Percentiles rank a stretch among this genome's conserved stretches.
phyloP scores from a whole-genome alignment of 78 protist genomes.

The Dictyostelium firmibasis region DNA sequence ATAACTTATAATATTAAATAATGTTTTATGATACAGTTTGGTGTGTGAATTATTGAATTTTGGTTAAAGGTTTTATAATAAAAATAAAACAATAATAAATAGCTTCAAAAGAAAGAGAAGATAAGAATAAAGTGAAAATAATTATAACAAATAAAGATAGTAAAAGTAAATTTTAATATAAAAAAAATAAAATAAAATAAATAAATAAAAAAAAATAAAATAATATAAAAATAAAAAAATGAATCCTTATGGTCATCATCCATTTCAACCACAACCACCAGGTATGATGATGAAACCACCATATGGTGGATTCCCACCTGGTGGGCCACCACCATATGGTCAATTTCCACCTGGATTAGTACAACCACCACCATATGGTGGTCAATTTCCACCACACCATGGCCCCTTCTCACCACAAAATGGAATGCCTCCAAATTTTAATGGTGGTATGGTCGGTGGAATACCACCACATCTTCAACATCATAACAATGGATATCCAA shows the following conservation, averaged over 20 bases:
- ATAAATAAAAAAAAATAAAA: neutral
- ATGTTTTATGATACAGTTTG: neutral
- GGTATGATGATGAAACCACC: constrained; percentile 21
- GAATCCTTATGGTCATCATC: constrained; percentile 17
- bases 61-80: too few relatives aligned
- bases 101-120: neutral
- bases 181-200: neutral
- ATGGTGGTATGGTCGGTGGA: neutral
- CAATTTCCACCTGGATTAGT: neutral
- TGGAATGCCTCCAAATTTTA: neutral
- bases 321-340: neutral
- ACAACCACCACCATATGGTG: neutral
- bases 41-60: too few relatives aligned
- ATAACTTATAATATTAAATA: neutral
- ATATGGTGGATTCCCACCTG: neutral
- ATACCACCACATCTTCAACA: neutral
- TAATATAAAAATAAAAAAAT: neutral
- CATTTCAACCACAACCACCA: constrained; percentile 8
- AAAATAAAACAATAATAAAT: too few relatives aligned
- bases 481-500: neutral
- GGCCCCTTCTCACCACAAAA: neutral
- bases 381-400: neutral
- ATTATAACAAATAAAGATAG: too few relatives aligned
- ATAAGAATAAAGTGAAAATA: neutral
- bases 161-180: neutral